Evolutionary conservation across 768 basidiomycete species (phyloP).

Genomic region (Serendipita vermifera): DNA sequence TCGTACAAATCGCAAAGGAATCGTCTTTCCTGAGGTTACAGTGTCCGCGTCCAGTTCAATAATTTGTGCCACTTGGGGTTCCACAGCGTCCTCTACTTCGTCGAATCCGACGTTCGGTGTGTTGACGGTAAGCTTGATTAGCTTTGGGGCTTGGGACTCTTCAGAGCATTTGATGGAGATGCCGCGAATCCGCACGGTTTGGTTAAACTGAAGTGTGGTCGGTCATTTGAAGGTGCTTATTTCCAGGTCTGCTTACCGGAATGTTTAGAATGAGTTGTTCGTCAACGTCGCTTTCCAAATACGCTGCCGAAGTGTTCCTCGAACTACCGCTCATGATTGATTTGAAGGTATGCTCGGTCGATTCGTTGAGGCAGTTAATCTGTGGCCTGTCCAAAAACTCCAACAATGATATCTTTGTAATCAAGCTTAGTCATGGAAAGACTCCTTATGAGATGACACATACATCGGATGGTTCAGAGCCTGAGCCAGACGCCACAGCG

Average conservation of each 20-base stretch:
- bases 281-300: slow-evolving; percentile 56
- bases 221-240: not conserved
- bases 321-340: slow-evolving; percentile 35
- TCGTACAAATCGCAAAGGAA: slow-evolving; percentile 48
- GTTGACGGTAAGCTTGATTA: slow-evolving; percentile 52
- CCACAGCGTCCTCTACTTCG: slow-evolving; percentile 43
- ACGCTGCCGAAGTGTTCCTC: slow-evolving; percentile 33
- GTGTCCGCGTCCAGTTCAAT: slow-evolving; percentile 40
- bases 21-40: slow-evolving; percentile 33
- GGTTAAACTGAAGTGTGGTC: slow-evolving; percentile 49
- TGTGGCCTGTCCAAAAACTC: slow-evolving; percentile 47
- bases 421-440: not conserved
- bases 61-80: slow-evolving; percentile 43
- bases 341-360: slow-evolving; percentile 35
- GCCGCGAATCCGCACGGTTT: slow-evolving; percentile 48
- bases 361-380: slow-evolving; percentile 60
- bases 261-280: slow-evolving; percentile 59
- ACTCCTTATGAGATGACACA: not conserved
- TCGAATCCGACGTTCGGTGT: slow-evolving; percentile 47
- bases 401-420: slow-evolving; percentile 38
- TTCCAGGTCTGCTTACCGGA: slow-evolving; percentile 33
- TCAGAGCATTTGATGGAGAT: slow-evolving; percentile 36
- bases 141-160: slow-evolving; percentile 39
- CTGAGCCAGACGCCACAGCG: slow-evolving; percentile 1
- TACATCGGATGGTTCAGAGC: not conserved